These are phyloP conservation scores for Glycine tomentella DNA, from an alignment of 306 rosid genomes.

Conservation along the genomic window DNA sequence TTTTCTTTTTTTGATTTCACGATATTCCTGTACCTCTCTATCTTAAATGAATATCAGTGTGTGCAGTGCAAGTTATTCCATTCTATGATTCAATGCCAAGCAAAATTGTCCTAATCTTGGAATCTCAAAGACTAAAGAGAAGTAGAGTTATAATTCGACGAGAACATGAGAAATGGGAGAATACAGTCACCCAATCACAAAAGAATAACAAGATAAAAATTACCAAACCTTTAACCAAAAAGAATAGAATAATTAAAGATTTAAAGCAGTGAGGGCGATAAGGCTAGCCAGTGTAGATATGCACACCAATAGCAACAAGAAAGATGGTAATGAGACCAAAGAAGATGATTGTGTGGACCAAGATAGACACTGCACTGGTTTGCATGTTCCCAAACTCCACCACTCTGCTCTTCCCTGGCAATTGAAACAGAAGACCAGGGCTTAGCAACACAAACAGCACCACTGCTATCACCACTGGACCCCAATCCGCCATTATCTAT, in stretches of 20 bases:
- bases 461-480: constrained; percentile 78
- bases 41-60: no score
- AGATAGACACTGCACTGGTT: no score
- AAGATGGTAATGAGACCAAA: constrained; percentile 73
- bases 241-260: no score
- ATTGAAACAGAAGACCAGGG: constrained; percentile 70
- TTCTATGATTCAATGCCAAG: no score
- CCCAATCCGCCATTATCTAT: constrained; percentile 72
- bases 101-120: no score
- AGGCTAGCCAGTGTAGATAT: constrained; percentile 61
- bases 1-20: no score
- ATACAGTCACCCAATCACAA: not conserved
- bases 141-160: not conserved
- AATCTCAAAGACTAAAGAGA: no score
- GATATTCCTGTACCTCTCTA: no score
- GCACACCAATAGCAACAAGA: constrained; percentile 73
- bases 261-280: no score
- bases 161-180: not conserved
- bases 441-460: constrained; percentile 70
- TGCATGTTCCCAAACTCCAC: no score
- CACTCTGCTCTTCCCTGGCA: constrained; percentile 62
- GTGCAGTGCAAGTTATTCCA: no score
- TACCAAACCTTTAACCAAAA: no score
- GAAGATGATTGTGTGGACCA: constrained; percentile 70
- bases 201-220: not conserved